phyloP scores from a whole-genome alignment of 23 red algal species.

The Gracilaria domingensis region DNA sequence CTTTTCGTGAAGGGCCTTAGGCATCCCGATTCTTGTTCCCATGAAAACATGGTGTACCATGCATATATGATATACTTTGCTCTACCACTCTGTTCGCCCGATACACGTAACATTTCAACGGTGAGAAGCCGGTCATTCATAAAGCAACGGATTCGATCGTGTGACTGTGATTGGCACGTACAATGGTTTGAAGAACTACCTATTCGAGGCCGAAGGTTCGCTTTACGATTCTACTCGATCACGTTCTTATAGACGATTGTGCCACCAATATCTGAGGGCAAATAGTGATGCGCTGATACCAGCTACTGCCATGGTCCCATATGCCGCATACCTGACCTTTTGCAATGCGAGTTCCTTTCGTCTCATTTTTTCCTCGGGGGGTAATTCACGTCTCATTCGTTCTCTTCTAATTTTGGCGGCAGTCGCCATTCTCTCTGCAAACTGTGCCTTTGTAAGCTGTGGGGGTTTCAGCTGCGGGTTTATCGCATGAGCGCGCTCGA shows the following conservation, averaged over 20 bases:
- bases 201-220: neutral
- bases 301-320: conserved; percentile 9
- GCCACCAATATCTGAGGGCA: conserved; percentile 66
- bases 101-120: neutral
- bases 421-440: conserved; percentile 40
- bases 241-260: conserved; percentile 63
- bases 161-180: neutral
- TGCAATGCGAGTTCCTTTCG: conserved; percentile 54
- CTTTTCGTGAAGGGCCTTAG: too few relatives aligned
- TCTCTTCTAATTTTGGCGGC: conserved; percentile 32
- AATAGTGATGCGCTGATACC: conserved; percentile 23
- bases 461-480: conserved; percentile 77
- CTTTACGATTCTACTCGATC: neutral
- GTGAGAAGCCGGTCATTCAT: neutral
- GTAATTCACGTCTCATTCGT: conserved; percentile 7
- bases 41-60: too few relatives aligned
- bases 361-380: conserved; percentile 62
- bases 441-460: conserved; percentile 34
- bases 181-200: neutral
- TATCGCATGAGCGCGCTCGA: conserved; percentile 58
- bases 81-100: too few relatives aligned
- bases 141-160: neutral
- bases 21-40: too few relatives aligned
- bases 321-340: conserved; percentile 33
- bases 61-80: too few relatives aligned